A percentile compares a stretch with the other conserved stretches of the same genome.
Conservation (phyloP, 345 rosid species). For the Theobroma cacao region DNA sequence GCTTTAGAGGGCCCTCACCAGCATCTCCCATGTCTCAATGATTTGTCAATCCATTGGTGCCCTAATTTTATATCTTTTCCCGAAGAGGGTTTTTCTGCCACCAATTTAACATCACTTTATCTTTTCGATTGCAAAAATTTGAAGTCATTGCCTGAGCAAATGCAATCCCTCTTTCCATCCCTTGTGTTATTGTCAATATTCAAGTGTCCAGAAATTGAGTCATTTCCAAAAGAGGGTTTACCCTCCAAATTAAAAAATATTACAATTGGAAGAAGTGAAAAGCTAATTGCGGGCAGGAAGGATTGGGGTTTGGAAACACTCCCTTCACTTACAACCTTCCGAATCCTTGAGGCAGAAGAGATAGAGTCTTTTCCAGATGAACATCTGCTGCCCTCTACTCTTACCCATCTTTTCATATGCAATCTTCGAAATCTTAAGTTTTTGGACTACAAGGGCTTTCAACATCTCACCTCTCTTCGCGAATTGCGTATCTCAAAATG, state of each 20-base stretch:
- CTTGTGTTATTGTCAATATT: neutral
- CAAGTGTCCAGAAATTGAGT: neutral
- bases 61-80: neutral
- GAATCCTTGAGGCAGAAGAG: neutral
- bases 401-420: neutral
- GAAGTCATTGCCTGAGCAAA: neutral
- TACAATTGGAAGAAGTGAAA: rapidly evolving
- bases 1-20: neutral
- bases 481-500: neutral
- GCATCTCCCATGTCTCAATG: neutral
- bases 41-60: neutral
- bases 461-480: neutral
- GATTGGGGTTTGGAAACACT: neutral
- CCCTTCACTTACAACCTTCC: neutral
- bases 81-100: neutral
- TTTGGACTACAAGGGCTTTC: neutral
- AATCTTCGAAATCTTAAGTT: neutral
- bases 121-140: neutral
- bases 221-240: conserved; percentile 6
- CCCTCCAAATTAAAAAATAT: neutral
- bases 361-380: neutral
- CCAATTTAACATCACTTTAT: neutral
- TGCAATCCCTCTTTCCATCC: conserved; percentile 6
- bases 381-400: conserved; percentile 9
- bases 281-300: neutral